Evolutionary conservation across 495 filamentous ascomycete species (phyloP).

Genomic region (Penicillium maclennaniae): DNA sequence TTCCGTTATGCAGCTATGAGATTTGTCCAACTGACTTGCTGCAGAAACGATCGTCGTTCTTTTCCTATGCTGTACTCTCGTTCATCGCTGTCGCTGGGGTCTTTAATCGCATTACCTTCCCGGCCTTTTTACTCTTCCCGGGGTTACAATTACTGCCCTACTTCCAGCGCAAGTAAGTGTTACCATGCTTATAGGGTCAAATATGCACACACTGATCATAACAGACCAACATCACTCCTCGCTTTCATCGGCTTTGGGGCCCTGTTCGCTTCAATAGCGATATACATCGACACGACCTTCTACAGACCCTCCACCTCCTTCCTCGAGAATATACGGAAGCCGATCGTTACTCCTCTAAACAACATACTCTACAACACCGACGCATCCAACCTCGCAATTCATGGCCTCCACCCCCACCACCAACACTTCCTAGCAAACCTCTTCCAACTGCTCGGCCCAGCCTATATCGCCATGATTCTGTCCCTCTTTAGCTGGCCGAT

Average conservation of each 20-base stretch:
- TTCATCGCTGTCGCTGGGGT: slow-evolving; percentile 77
- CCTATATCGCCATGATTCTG: slow-evolving; percentile 59
- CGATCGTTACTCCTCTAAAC: slow-evolving; percentile 84
- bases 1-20: slow-evolving; percentile 5
- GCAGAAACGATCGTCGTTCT: slow-evolving; percentile 67
- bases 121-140: slow-evolving; percentile 81
- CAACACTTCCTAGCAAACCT: slow-evolving; percentile 85
- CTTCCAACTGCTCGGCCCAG: slow-evolving; percentile 87
- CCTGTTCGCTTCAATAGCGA: slow-evolving; percentile 63
- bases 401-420: slow-evolving; percentile 89
- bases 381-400: slow-evolving; percentile 72
- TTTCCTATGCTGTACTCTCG: slow-evolving; percentile 71
- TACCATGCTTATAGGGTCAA: not conserved
- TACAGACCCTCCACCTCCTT: slow-evolving; percentile 58
- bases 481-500: slow-evolving; percentile 51
- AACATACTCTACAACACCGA: slow-evolving; percentile 84
- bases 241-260: slow-evolving; percentile 56
- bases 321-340: slow-evolving; percentile 50
- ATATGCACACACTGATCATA: slow-evolving; percentile 10
- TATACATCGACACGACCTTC: slow-evolving; percentile 78
- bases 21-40: slow-evolving; percentile 9
- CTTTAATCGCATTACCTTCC: slow-evolving; percentile 97
- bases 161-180: slow-evolving; percentile 70
- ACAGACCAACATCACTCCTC: slow-evolving; percentile 65
- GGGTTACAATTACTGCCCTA: slow-evolving; percentile 77